phyloP scores from a whole-genome alignment of 306 rosid species.

The Rosa persica region DNA sequence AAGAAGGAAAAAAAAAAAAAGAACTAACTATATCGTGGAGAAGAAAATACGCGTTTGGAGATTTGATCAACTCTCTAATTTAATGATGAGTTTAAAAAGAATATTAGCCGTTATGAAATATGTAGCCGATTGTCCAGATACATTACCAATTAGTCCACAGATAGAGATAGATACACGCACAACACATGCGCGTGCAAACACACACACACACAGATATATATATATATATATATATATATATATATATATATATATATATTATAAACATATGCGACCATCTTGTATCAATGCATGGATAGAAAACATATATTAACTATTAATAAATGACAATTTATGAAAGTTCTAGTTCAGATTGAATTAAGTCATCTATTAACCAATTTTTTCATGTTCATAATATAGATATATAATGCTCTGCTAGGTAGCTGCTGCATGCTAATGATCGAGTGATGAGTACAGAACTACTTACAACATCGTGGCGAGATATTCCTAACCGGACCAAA shows the following conservation, averaged over 20 bases:
- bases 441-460: background rate
- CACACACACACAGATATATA: too few relatives aligned
- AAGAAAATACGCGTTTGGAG: background rate
- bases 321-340: too few relatives aligned
- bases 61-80: background rate
- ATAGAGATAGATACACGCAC: too few relatives aligned
- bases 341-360: background rate
- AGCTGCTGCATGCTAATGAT: background rate
- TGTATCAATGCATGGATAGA: background rate
- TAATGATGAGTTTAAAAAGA: background rate
- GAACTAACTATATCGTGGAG: background rate
- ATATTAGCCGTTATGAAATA: too few relatives aligned
- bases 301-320: background rate
- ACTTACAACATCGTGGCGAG: slow-evolving; percentile 55
- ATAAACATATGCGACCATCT: background rate
- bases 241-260: too few relatives aligned
- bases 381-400: background rate
- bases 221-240: too few relatives aligned
- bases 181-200: too few relatives aligned
- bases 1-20: too few relatives aligned
- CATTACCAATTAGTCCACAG: background rate
- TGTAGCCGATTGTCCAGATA: background rate
- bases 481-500: slow-evolving; percentile 52
- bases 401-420: background rate
- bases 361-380: background rate